Evolutionary conservation across 495 filamentous ascomycete genomes (phyloP).

Genomic region (Apodospora peruviana): DNA sequence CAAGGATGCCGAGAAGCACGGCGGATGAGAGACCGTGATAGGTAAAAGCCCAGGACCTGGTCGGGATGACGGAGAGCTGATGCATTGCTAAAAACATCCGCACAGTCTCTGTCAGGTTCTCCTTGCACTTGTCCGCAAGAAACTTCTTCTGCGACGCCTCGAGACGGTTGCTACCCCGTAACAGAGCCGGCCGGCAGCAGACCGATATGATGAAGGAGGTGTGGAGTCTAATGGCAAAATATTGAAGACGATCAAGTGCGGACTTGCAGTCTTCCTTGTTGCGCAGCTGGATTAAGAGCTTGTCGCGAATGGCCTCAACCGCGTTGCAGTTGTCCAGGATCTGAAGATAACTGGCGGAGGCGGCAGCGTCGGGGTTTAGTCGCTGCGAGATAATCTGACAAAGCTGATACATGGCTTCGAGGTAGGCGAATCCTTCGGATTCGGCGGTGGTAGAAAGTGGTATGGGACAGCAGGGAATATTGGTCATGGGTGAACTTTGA

Average conservation of each 20-base stretch:
- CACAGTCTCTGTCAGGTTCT: constrained; percentile 58
- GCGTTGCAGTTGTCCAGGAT: constrained; percentile 43
- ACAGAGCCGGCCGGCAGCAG: constrained; percentile 48
- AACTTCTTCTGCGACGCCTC: constrained; percentile 38
- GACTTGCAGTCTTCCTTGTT: constrained; percentile 50
- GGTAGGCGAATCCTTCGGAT: constrained; percentile 43
- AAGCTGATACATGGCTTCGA: constrained; percentile 52
- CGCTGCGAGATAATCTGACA: constrained; percentile 44
- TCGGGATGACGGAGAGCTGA: constrained; percentile 58
- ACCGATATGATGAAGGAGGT: constrained; percentile 52
- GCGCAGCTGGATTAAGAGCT: constrained; percentile 36
- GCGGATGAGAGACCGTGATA: constrained; percentile 62
- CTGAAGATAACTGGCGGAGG: constrained; percentile 37
- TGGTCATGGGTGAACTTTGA: constrained; percentile 43
- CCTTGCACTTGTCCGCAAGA: constrained; percentile 52
- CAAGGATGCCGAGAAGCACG: constrained; percentile 57
- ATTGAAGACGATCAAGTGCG: constrained; percentile 47
- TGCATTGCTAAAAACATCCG: constrained; percentile 65
- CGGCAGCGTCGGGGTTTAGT: constrained; percentile 46
- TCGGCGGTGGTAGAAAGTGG: constrained; percentile 37
- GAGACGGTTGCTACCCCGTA: constrained; percentile 34
- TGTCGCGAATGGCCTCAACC: constrained; percentile 43
- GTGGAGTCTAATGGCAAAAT: constrained; percentile 49
- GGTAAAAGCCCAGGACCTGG: constrained; percentile 61
- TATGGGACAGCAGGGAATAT: constrained; percentile 41